Conservation (phyloP, 768 basidiomycete genomes). For the Suillus discolor region DNA sequence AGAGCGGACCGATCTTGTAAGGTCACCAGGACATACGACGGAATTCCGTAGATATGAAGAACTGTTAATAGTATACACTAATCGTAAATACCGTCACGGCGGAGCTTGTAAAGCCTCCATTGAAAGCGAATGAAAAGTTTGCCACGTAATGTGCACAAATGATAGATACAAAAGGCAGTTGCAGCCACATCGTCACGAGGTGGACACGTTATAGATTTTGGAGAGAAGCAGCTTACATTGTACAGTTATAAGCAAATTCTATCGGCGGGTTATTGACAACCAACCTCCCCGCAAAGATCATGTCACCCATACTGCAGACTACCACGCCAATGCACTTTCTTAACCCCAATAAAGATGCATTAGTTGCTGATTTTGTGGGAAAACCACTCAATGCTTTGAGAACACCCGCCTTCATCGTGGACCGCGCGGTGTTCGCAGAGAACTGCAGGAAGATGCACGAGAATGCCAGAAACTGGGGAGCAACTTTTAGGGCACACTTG, state of each 20-base stretch:
- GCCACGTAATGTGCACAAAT: conserved; percentile 1
- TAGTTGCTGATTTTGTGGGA: conserved; percentile 60
- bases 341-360: conserved; percentile 47
- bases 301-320: conserved; percentile 42
- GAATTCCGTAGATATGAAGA: conserved; percentile 6
- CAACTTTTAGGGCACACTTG: conserved; percentile 78
- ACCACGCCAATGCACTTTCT: conserved; percentile 45
- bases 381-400: conserved; percentile 57
- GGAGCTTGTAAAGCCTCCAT: neutral
- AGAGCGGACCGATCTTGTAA: conserved; percentile 6
- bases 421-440: conserved; percentile 66
- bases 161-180: neutral
- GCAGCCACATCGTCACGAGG: neutral
- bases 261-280: neutral
- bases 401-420: conserved; percentile 80
- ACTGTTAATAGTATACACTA: neutral
- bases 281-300: conserved; percentile 11
- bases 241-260: neutral
- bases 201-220: neutral
- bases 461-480: conserved; percentile 65
- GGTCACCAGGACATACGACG: conserved; percentile 12
- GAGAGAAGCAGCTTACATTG: neutral
- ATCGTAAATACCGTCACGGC: neutral
- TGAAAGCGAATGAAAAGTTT: neutral
- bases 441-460: conserved; percentile 78